phyloP scores from a whole-genome alignment of 2,329 filamentous ascomycete species.

The Periconia digitata region DNA sequence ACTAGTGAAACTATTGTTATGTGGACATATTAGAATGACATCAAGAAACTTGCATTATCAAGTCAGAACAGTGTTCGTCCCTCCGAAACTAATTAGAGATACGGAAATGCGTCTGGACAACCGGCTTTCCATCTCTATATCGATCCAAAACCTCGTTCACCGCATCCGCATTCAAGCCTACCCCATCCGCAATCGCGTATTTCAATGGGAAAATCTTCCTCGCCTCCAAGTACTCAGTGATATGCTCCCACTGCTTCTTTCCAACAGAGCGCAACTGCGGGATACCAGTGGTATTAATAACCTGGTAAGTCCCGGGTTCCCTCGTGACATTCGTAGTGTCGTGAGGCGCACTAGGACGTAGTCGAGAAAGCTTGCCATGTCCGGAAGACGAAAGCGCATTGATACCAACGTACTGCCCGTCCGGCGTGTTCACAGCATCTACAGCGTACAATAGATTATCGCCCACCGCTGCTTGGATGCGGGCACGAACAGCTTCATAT shows the following conservation, averaged over 20 bases:
- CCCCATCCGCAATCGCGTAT: slow-evolving; percentile 29
- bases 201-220: slow-evolving; percentile 34
- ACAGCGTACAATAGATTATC: slow-evolving; percentile 45
- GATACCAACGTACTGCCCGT: slow-evolving; percentile 31
- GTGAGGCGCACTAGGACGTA: slow-evolving; percentile 22
- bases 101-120: slow-evolving; percentile 14
- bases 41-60: too few species aligned
- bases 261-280: slow-evolving; percentile 30
- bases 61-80: too few species aligned
- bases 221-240: slow-evolving; percentile 31
- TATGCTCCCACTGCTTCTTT: slow-evolving; percentile 33
- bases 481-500: slow-evolving; percentile 24
- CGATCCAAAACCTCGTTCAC: slow-evolving; percentile 44
- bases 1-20: too few species aligned
- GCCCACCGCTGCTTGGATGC: slow-evolving; percentile 41
- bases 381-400: slow-evolving; percentile 41
- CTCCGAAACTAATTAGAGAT: not conserved
- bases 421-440: slow-evolving; percentile 35
- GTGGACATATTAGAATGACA: too few species aligned
- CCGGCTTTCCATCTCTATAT: slow-evolving; percentile 40
- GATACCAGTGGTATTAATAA: slow-evolving; percentile 26
- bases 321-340: slow-evolving; percentile 28
- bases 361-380: slow-evolving; percentile 37
- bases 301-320: slow-evolving; percentile 40
- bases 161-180: slow-evolving; percentile 29